phyloP scores from a whole-genome alignment of 1,284 basidiomycete genomes.

The Leucoagaricus sp. region DNA sequence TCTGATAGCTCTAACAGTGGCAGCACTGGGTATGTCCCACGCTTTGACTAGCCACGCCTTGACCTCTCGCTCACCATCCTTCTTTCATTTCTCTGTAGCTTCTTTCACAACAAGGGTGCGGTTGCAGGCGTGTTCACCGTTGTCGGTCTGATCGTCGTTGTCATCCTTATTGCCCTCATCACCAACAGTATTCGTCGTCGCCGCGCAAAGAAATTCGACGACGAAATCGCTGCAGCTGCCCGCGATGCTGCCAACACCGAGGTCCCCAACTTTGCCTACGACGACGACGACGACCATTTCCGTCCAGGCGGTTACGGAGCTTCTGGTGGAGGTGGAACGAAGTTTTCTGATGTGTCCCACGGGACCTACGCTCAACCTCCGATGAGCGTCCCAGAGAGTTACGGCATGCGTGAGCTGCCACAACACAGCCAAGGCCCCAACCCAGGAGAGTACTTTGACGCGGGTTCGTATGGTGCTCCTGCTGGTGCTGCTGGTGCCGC shows the following conservation, averaged over 20 bases:
- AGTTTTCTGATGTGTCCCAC: conserved; percentile 60
- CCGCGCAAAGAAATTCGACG: conserved; percentile 64
- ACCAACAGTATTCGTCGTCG: conserved; percentile 59
- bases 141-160: conserved; percentile 60
- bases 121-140: conserved; percentile 71
- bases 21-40: conserved; percentile 8
- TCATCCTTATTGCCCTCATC: conserved; percentile 51
- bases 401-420: conserved; percentile 56
- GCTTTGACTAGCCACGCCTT: neutral
- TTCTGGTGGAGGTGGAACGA: conserved; percentile 20
- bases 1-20: neutral
- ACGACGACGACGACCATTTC: conserved; percentile 49
- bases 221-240: conserved; percentile 68
- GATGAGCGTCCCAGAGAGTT: conserved; percentile 35
- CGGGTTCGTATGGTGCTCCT: conserved; percentile 18
- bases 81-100: conserved; percentile 39
- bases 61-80: neutral
- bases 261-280: conserved; percentile 53
- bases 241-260: conserved; percentile 51
- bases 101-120: conserved; percentile 70
- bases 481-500: conserved; percentile 37
- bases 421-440: conserved; percentile 24
- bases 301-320: conserved; percentile 22
- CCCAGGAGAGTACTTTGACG: conserved; percentile 35
- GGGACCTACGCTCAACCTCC: conserved; percentile 62